A percentile compares a stretch with the other conserved stretches of the same genome.
phyloP scores from a whole-genome alignment of 1,284 basidiomycete genomes.

The Ganoderma multipileum region DNA sequence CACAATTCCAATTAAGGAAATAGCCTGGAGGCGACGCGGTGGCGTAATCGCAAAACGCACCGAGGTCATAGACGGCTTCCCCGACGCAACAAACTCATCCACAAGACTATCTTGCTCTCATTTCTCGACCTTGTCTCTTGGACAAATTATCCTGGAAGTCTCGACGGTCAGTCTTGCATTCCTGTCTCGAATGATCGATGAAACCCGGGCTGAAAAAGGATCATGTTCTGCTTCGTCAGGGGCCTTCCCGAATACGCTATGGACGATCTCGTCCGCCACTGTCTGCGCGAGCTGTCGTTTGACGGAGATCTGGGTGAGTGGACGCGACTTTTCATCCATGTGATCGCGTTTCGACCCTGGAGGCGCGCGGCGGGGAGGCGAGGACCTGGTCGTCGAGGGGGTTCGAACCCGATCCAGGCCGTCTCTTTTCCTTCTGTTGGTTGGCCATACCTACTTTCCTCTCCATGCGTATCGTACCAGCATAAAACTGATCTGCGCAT shows the following conservation, averaged over 20 bases:
- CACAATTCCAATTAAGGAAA: neutral
- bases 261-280: slow-evolving; percentile 80
- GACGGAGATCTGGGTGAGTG: slow-evolving; percentile 82
- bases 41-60: slow-evolving; percentile 23
- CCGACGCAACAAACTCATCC: neutral
- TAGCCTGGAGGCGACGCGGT: slow-evolving; percentile 6
- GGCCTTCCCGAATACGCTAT: slow-evolving; percentile 43
- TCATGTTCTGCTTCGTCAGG: neutral
- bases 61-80: neutral
- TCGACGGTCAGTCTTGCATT: neutral
- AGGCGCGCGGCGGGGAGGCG: slow-evolving; percentile 13
- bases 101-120: neutral
- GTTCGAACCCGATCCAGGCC: slow-evolving; percentile 43
- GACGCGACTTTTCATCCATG: slow-evolving; percentile 24
- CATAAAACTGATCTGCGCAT: slow-evolving; percentile 20
- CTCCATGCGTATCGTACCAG: neutral
- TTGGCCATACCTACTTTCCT: neutral
- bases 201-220: neutral
- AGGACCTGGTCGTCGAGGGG: slow-evolving; percentile 34
- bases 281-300: slow-evolving; percentile 79
- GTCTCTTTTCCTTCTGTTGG: slow-evolving; percentile 7
- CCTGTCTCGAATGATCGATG: neutral
- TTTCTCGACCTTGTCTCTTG: neutral
- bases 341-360: slow-evolving; percentile 17
- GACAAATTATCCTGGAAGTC: neutral